Conservation (phyloP, 192 early-diverging fungal species). For the Paraglomus occultum region DNA sequence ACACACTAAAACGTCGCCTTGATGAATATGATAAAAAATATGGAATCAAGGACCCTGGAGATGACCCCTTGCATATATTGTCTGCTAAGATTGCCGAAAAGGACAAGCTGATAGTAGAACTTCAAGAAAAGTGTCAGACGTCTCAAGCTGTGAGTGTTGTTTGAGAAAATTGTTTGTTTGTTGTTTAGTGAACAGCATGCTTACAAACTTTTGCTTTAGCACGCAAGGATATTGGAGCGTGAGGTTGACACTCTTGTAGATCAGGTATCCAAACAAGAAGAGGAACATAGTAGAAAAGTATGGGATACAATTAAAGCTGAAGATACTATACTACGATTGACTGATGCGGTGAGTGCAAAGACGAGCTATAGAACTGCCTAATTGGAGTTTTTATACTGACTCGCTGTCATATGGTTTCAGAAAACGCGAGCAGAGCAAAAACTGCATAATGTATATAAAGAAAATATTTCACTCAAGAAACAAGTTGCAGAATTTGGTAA, state of each 20-base stretch:
- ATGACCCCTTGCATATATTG: constrained; percentile 34
- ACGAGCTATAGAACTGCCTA: too few species aligned
- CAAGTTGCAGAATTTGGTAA: constrained; percentile 5
- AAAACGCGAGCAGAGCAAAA: constrained; percentile 14
- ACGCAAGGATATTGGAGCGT: constrained; percentile 40
- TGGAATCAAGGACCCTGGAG: constrained; percentile 30
- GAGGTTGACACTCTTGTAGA: constrained; percentile 62
- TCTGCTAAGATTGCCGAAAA: constrained; percentile 38
- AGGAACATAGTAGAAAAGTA: constrained; percentile 73
- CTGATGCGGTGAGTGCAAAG: constrained; percentile 50
- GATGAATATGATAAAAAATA: constrained; percentile 34
- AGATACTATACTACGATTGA: constrained; percentile 66
- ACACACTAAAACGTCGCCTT: constrained; percentile 37
- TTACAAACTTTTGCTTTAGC: too few species aligned
- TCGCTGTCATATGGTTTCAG: neutral
- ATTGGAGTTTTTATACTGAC: too few species aligned
- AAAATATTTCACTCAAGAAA: constrained; percentile 27
- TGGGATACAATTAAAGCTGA: constrained; percentile 67
- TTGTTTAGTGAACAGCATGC: too few species aligned
- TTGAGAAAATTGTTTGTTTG: too few species aligned
- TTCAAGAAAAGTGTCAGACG: constrained; percentile 48
- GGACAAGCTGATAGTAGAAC: constrained; percentile 53
- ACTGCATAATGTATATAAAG: constrained; percentile 5
- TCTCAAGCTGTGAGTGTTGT: neutral
- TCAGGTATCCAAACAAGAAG: constrained; percentile 74